These are phyloP conservation scores for Jamesozyma hellenica DNA, from an alignment of 805 yeast genomes.

Conservation along the genomic window DNA sequence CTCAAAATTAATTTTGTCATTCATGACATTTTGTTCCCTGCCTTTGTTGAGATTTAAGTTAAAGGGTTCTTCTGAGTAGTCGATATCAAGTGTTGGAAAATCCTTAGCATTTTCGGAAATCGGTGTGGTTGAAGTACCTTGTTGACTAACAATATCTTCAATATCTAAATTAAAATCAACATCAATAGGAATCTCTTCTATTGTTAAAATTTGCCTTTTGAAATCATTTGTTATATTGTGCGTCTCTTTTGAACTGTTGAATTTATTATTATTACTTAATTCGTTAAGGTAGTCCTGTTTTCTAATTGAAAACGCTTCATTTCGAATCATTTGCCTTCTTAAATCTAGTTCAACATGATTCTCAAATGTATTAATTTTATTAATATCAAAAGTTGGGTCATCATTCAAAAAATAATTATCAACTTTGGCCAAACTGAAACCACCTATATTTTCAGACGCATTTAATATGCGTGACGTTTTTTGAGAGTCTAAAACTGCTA, in stretches of 20 bases:
- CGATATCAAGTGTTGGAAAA: neutral
- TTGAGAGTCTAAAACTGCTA: neutral
- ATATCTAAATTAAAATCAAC: conserved; percentile 23
- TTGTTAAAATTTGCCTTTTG: neutral
- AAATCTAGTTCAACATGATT: neutral
- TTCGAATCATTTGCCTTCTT: neutral
- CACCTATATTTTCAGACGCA: neutral
- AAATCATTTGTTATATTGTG: neutral
- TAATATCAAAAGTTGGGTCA: conserved; percentile 23
- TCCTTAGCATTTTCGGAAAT: conserved; percentile 5
- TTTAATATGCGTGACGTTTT: neutral
- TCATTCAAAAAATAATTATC: conserved; percentile 12
- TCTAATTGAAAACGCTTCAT: conserved; percentile 10
- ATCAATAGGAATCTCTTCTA: conserved; percentile 15
- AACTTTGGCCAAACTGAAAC: neutral
- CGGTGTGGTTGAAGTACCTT: conserved; percentile 13
- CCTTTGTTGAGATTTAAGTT: neutral
- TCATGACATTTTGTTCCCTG: too few relatives aligned
- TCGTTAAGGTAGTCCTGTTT: conserved; percentile 19
- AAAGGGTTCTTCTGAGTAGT: too few relatives aligned
- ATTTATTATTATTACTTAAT: conserved; percentile 14
- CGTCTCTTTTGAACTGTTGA: conserved; percentile 3
- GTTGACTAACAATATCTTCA: conserved; percentile 23
- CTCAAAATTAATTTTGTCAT: too few relatives aligned
- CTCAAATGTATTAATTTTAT: conserved; percentile 11